Conservation (phyloP, 768 basidiomycete genomes). For the Macrolepiota fuliginosa region DNA sequence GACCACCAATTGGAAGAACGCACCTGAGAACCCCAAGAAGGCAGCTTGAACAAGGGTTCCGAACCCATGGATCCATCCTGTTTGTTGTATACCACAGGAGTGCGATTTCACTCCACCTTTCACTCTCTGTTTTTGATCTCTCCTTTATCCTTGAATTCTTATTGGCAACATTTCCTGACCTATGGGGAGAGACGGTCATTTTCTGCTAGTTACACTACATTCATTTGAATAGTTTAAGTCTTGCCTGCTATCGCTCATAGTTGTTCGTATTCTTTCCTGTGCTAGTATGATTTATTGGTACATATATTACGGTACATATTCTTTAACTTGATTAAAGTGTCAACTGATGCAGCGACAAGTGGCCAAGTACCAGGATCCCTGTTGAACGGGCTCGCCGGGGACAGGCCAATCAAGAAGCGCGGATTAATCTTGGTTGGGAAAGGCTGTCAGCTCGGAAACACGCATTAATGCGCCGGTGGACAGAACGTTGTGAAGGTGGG, state of each 20-base stretch:
- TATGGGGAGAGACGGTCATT: background rate
- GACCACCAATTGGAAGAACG: conserved; percentile 74
- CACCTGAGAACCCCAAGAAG: conserved; percentile 63
- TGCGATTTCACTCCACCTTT: background rate
- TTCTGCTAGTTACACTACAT: background rate
- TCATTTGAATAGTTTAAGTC: conserved; percentile 12
- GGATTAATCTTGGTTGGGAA: background rate
- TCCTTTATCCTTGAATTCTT: background rate
- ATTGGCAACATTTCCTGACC: conserved; percentile 2
- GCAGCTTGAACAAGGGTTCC: conserved; percentile 21
- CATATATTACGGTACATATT: conserved; percentile 9
- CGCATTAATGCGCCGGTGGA: background rate
- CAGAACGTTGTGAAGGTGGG: background rate
- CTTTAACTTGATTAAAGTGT: background rate
- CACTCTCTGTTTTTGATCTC: conserved; percentile 5
- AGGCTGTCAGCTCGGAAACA: background rate
- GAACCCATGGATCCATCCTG: background rate
- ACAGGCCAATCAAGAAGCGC: background rate
- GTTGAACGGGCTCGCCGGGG: too few species aligned
- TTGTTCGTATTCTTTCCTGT: conserved; percentile 25
- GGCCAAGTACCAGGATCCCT: too few species aligned
- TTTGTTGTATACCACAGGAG: conserved; percentile 2
- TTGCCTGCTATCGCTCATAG: conserved; percentile 14
- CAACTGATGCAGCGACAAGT: background rate
- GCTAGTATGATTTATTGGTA: conserved; percentile 22